Evolutionary conservation across 495 filamentous ascomycete species (phyloP), one percentile per base, ranked within the genome.

Genomic region (Halenospora varia): DNA sequence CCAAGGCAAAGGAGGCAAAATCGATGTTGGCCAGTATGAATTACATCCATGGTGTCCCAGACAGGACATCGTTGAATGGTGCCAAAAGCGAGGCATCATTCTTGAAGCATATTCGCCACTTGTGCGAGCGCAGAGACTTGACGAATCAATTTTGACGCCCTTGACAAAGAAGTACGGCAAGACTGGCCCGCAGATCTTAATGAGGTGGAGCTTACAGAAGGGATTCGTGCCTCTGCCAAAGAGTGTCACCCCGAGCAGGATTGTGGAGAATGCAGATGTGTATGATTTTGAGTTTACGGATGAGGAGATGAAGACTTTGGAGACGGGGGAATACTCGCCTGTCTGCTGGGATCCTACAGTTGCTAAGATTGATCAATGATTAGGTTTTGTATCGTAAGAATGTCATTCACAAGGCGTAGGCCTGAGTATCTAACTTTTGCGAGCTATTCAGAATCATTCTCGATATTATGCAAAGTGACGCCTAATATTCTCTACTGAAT

Each of bases 131-230:
- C 72, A 82, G 57, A 75, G 86, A 41, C 82, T 83, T 67, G 77
- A 88, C 10, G 89, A 94, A 58, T 78, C 79, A 13, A 64, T 78
- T 2, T 65, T 94, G 51, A 68, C 78, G 58, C 70, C 71, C 22
- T 62, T 95, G 56, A 78, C 79, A 0, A 74, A 83, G 71, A 90
- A 91, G 72, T 75, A 92, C 60, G 76, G 76, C 8, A 92, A 88
- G 77, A 85, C 81, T 8, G 75, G 83, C 48, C 87, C 88, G 2
- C 92, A 97, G 75, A 76, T 96, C 9, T 68, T 97, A 59, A 51
- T 97, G 10, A 77, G 89, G 49, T 97, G 92, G 92, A 92, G 88
- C 66, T 71, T 96, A 70, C 89, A 96, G 67, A 93, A 86, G 73
- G 86, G 84, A 0, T 81, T 82, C 47, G 75, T 91, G 17, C 86